phyloP scores from a whole-genome alignment of 768 basidiomycete genomes.

The Hortiboletus campestris region DNA sequence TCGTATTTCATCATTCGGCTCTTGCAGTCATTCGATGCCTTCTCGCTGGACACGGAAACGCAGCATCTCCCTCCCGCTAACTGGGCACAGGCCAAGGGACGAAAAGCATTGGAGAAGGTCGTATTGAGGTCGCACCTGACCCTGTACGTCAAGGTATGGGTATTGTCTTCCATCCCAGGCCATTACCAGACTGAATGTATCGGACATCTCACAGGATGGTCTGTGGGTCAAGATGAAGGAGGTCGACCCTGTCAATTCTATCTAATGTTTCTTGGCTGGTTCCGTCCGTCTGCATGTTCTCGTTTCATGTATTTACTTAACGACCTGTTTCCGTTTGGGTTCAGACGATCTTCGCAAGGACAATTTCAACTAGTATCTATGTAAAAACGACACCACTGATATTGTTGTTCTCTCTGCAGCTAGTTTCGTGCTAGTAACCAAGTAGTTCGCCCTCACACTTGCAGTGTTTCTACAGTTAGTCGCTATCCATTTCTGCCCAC shows the following conservation, averaged over 20 bases:
- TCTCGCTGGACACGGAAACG: slow-evolving; percentile 39
- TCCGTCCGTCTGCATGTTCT: neutral
- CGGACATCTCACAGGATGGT: slow-evolving; percentile 13
- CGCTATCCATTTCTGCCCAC: too few species aligned
- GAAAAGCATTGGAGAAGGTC: slow-evolving; percentile 42
- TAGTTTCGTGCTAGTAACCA: too few species aligned
- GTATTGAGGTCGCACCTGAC: slow-evolving; percentile 40
- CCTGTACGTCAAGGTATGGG: slow-evolving; percentile 40
- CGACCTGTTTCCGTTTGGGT: too few species aligned
- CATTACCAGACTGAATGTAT: neutral
- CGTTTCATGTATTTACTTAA: neutral
- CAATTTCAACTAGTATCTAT: too few species aligned
- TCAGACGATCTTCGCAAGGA: too few species aligned
- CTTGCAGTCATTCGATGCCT: slow-evolving; percentile 45
- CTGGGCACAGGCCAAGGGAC: slow-evolving; percentile 34
- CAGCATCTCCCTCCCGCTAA: slow-evolving; percentile 34
- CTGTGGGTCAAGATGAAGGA: slow-evolving; percentile 29
- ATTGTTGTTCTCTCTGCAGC: too few species aligned
- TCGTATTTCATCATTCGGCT: slow-evolving; percentile 54
- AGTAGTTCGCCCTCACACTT: too few species aligned
- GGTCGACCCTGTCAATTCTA: slow-evolving; percentile 2
- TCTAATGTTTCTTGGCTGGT: neutral
- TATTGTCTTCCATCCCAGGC: neutral
- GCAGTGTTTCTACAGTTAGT: too few species aligned
- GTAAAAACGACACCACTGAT: too few species aligned